Percentiles rank a stretch among this genome's conserved stretches.
These are phyloP conservation scores for Gossypium anomalum DNA, from an alignment of 345 rosid species.

Conservation along the genomic window DNA sequence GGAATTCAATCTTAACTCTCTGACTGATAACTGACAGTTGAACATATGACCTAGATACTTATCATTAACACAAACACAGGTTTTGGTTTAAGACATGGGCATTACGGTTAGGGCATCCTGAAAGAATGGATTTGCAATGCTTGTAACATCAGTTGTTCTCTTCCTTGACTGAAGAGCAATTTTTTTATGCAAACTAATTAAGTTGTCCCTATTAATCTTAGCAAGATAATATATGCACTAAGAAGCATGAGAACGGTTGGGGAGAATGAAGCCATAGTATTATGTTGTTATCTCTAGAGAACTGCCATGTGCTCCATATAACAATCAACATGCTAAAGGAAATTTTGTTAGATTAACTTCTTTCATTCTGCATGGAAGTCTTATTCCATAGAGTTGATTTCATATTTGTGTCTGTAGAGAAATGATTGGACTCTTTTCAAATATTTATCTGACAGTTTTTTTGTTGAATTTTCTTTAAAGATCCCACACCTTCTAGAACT, in stretches of 20 bases:
- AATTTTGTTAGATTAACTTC: not conserved
- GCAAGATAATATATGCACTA: not conserved
- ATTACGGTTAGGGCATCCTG: not conserved
- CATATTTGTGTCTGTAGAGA: not conserved
- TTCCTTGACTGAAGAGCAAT: not conserved
- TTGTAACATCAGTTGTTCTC: not conserved
- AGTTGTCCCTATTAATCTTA: not conserved
- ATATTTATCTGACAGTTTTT: conserved; percentile 26
- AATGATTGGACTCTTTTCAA: conserved; percentile 8
- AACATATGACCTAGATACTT: not conserved
- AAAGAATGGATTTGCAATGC: conserved; percentile 8
- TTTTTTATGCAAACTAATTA: not conserved
- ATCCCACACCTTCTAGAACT: conserved; percentile 89
- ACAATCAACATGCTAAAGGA: not conserved
- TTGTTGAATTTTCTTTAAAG: conserved; percentile 35
- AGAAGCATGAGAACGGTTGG: not conserved
- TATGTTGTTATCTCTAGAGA: conserved; percentile 4
- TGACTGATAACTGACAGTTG: not conserved
- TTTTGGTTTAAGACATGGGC: not conserved
- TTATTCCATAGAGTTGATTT: not conserved
- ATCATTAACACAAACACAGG: not conserved
- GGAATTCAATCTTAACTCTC: not conserved
- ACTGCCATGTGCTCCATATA: not conserved
- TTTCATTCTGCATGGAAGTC: not conserved
- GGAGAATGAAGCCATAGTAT: not conserved